These are phyloP conservation scores for Penicillium sp. DNA, from an alignment of 2,329 filamentous ascomycete genomes.

Conservation along the genomic window DNA sequence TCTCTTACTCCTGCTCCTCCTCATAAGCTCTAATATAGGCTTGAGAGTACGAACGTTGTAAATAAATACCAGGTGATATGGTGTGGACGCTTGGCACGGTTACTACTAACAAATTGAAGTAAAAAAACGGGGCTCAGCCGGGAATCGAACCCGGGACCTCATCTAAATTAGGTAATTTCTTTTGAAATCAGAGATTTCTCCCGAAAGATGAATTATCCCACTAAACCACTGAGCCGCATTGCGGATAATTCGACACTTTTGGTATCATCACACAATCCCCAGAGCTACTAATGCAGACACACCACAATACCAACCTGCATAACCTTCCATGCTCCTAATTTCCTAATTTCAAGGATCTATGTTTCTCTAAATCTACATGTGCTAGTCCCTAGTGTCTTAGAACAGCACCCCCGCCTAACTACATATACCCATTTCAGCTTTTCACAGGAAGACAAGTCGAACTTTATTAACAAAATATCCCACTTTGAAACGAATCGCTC, in stretches of 20 bases:
- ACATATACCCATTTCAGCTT: background rate
- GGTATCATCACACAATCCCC: background rate
- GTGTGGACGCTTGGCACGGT: no score
- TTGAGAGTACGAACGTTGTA: no score
- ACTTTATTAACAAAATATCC: background rate
- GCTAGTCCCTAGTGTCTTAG: background rate
- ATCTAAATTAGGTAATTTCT: background rate
- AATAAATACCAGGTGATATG: no score
- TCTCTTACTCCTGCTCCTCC: no score
- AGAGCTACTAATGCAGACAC: background rate
- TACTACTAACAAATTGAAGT: no score
- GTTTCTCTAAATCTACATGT: no score
- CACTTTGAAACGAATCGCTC: background rate
- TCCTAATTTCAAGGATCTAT: background rate
- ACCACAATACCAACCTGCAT: background rate
- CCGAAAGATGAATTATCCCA: constrained; percentile 4
- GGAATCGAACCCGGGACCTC: constrained; percentile 7
- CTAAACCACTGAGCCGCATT: constrained; percentile 5
- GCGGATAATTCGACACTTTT: rapidly evolving
- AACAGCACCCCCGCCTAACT: background rate
- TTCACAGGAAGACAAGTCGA: background rate
- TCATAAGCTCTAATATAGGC: no score
- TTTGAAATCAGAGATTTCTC: constrained; percentile 4
- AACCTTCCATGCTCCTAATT: background rate
- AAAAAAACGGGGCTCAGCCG: background rate